Evolutionary conservation across 257 asterid genomes (phyloP), one percentile per base, ranked within the genome.

Genomic region (Solanum dulcamara): DNA sequence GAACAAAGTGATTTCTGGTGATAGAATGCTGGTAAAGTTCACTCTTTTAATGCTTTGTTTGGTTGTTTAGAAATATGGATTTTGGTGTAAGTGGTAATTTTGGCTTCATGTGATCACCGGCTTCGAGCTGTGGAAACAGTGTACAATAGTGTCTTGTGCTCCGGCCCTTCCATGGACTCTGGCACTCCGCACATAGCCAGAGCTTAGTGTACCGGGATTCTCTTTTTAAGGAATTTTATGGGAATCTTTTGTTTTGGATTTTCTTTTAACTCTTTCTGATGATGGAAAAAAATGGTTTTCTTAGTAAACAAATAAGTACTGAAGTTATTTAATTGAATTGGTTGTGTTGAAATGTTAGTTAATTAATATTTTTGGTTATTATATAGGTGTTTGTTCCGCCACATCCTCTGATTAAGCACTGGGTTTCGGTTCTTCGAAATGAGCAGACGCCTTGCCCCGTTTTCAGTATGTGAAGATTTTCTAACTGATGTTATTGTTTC

Each of bases 361-460:
- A 81, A 10, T 85, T 38, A 70, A 33, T 85, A 30, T 1, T 42
- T 9, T 15, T 83, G 40, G 67, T n/a, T 68, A 11, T 17, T 44
- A 18, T 20, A 51, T 82, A 97, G 99, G 98, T 95, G 64, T 95
- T 91, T 90, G 99, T 97, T 72, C 99, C 99, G 71, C 98, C 97
- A 24, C 99, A 97, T 89, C 97, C 98, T 77, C 89, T 95, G 86
- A 93, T 97, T 75, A 95, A 97, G 93, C 99, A 97, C 86, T 97
- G 99, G 99, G 89, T 97, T 90, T 92, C 99, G 35, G 96, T 97
- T 89, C 93, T 97, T 85, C 93, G 99, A 86, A 97, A 95, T 84
- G 97, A 90, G 87, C 93, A 97, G 89, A 97, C 99, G 10, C 98
- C 98, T 86, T 85, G 88, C 86, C 92, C 98, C 1, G 86, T 97